Percentiles rank a stretch among this genome's conserved stretches.
These are phyloP conservation scores for Saksenaea oblongispora DNA, from an alignment of 371 early-diverging fungal species.

Conservation along the genomic window DNA sequence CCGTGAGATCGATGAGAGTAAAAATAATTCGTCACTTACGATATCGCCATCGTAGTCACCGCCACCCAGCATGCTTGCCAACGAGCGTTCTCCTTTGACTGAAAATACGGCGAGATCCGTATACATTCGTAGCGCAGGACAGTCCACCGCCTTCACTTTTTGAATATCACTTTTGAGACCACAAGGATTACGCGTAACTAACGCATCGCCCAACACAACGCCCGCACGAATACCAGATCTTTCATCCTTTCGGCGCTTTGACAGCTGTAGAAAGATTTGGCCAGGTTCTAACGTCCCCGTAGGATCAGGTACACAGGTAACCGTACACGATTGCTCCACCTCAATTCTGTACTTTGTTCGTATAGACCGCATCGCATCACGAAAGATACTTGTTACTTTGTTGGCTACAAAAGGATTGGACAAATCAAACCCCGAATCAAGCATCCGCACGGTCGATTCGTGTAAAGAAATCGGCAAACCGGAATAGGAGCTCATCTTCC, in stretches of 20 bases:
- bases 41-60: slow-evolving; percentile 33
- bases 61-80: slow-evolving; percentile 21
- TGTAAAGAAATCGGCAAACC: slow-evolving; percentile 8
- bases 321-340: slow-evolving; percentile 13
- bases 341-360: slow-evolving; percentile 15
- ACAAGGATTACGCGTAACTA: slow-evolving; percentile 24
- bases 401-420: slow-evolving; percentile 14
- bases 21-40: slow-evolving; percentile 11
- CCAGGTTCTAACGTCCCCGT: slow-evolving; percentile 13
- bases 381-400: slow-evolving; percentile 15
- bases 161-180: slow-evolving; percentile 19
- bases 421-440: slow-evolving; percentile 22
- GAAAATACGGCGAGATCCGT: slow-evolving; percentile 24
- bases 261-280: slow-evolving; percentile 22
- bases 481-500: slow-evolving; percentile 8
- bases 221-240: slow-evolving; percentile 15
- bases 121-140: slow-evolving; percentile 14
- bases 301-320: slow-evolving; percentile 26
- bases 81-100: slow-evolving; percentile 13
- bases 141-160: slow-evolving; percentile 19
- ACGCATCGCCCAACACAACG: slow-evolving; percentile 17
- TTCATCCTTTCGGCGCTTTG: slow-evolving; percentile 16
- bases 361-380: not conserved
- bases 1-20: not conserved
- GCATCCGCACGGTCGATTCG: slow-evolving; percentile 17